Evolutionary conservation across 345 rosid species (phyloP), one percentile per base, ranked within the genome.

Genomic region (Dipteronia sinensis): DNA sequence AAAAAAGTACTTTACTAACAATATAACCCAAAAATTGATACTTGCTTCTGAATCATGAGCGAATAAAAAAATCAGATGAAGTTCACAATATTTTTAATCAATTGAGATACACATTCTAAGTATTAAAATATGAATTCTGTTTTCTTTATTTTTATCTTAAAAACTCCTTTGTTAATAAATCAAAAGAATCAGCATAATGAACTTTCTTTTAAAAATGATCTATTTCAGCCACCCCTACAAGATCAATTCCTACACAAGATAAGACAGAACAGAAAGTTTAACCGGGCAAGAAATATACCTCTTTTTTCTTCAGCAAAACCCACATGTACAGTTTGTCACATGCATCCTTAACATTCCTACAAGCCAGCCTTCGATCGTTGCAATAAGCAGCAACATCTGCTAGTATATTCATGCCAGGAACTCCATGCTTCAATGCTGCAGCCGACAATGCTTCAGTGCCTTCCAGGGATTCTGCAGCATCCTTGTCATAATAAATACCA

Each of bases 271-370:
- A 3, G n/a, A 53, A 46, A 16, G 2, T 69, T 44, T 16, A 69
- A 17, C 38, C 49, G 22, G 61, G 42, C 5, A 51, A 29, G 9
- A 34, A 63, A 67, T 76, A 76, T 79, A 86, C 99, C 98, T 87
- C 84, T 66, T 82, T 92, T 61, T 80, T 87, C 93, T 87, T 91
- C 75, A 93, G 86, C 79, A 94, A 82, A 78, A 84, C 77, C 99
- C 98, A 93, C 92, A 88, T 85, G 82, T 85, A 91, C 51, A 95
- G 92, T 73, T 90, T 95, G 67, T 92, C 93, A 83, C 93, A 89
- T 31, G 91, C 92, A 83, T 90, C 97, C 82, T 85, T 91, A 72
- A 92, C 95, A 85, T 88, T 86, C 84, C 90, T 83, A 65, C 94
- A 67, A n/a, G 95, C 96, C 66, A 91, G 78, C 82, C 86, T 85